phyloP scores from a whole-genome alignment of 345 rosid species.

The Durio zibethinus region DNA sequence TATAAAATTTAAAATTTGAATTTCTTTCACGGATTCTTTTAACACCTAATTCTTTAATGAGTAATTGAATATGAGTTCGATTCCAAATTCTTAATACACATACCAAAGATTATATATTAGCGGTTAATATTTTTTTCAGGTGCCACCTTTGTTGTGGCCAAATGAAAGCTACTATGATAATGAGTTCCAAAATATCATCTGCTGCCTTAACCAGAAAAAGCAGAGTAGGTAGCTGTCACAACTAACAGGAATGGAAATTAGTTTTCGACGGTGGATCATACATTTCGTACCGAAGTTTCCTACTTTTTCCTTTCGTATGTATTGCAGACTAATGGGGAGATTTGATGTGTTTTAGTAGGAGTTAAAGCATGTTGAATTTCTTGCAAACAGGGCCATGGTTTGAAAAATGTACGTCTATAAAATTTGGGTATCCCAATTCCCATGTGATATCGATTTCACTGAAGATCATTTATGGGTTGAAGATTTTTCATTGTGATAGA shows the following conservation, averaged over 20 bases:
- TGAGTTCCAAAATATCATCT: not conserved
- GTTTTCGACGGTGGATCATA: not conserved
- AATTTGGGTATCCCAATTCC: not conserved
- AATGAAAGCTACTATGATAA: not conserved
- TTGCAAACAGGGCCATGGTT: not conserved
- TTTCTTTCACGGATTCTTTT: too few species aligned
- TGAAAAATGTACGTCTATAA: not conserved
- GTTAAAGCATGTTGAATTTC: not conserved
- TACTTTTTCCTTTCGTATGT: not conserved
- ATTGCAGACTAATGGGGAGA: not conserved
- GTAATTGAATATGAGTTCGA: too few species aligned
- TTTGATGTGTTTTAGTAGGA: not conserved
- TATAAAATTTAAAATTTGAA: too few species aligned
- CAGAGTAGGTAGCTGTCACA: not conserved
- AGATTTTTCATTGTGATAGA: not conserved
- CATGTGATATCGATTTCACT: not conserved
- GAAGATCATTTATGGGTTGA: not conserved
- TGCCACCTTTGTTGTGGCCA: not conserved
- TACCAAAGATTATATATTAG: too few species aligned
- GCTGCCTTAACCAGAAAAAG: not conserved
- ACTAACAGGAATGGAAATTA: not conserved
- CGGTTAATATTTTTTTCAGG: not conserved
- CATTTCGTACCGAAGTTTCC: not conserved
- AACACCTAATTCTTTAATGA: too few species aligned
- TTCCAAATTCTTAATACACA: too few species aligned